phyloP scores from a whole-genome alignment of 2,329 filamentous ascomycete species.

The Sphaerulina musiva region DNA sequence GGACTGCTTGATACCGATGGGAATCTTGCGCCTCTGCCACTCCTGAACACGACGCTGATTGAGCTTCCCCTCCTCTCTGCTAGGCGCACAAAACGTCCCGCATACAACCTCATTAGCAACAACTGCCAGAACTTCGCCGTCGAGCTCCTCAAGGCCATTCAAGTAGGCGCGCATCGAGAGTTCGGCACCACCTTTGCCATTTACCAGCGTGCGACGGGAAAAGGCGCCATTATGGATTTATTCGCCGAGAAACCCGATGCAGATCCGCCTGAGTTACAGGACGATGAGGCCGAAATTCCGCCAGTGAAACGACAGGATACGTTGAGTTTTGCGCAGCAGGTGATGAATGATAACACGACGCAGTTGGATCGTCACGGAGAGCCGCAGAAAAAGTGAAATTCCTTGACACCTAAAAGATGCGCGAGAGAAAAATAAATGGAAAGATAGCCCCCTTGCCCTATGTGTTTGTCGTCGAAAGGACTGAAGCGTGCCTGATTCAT shows the following conservation, averaged over 20 bases:
- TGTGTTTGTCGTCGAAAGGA: no score
- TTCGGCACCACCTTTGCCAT: slow-evolving; percentile 18
- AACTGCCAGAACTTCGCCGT: slow-evolving; percentile 21
- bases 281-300: slow-evolving; percentile 11
- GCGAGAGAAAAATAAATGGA: no score
- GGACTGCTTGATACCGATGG: background rate
- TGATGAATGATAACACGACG: slow-evolving; percentile 20
- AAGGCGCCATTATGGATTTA: slow-evolving; percentile 15
- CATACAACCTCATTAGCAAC: slow-evolving; percentile 22
- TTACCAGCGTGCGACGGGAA: slow-evolving; percentile 18
- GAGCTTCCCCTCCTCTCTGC: background rate
- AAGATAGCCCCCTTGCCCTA: no score
- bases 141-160: slow-evolving; percentile 17
- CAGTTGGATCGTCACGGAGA: slow-evolving; percentile 15
- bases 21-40: no score
- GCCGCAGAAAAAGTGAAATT: no score
- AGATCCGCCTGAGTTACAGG: slow-evolving; percentile 8
- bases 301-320: slow-evolving; percentile 14
- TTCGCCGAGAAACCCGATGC: slow-evolving; percentile 13
- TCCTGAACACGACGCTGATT: no score
- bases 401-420: no score
- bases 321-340: slow-evolving; percentile 13
- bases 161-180: slow-evolving; percentile 15
- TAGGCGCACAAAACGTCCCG: slow-evolving; percentile 15
- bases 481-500: no score